phyloP scores from a whole-genome alignment of 371 early-diverging fungal genomes.

The Rozella allomycis region DNA sequence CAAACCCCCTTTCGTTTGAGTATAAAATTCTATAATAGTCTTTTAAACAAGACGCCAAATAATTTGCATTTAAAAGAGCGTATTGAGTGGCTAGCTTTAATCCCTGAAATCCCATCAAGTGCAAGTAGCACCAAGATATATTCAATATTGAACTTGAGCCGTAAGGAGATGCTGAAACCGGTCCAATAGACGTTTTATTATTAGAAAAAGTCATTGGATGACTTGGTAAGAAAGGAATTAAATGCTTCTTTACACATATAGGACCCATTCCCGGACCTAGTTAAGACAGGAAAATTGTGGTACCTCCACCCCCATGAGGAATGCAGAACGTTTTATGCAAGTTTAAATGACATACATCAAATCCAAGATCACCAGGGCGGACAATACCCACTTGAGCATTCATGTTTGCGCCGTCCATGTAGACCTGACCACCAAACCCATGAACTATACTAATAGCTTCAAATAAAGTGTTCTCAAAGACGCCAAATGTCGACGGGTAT shows the following conservation, averaged over 20 bases:
- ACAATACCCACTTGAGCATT: constrained; percentile 92
- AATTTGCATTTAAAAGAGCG: constrained; percentile 89
- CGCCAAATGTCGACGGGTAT: constrained; percentile 91
- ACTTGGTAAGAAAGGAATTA: constrained; percentile 76
- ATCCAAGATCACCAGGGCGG: constrained; percentile 84
- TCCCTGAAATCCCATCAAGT: constrained; percentile 81
- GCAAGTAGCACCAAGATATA: constrained; percentile 91
- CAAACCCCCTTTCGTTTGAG: constrained; percentile 74
- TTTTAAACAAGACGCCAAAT: constrained; percentile 72
- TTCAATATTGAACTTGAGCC: constrained; percentile 85
- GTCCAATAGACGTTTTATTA: constrained; percentile 54
- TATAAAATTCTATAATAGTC: constrained; percentile 69
- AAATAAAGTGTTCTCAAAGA: constrained; percentile 70
- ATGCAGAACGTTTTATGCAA: constrained; percentile 95
- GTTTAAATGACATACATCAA: constrained; percentile 95
- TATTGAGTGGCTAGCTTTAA: constrained; percentile 57
- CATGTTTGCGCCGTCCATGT: constrained; percentile 96
- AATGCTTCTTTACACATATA: constrained; percentile 67
- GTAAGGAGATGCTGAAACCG: constrained; percentile 86
- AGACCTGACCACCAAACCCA: constrained; percentile 80
- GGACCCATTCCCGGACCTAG: constrained; percentile 95
- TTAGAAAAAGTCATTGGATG: constrained; percentile 57
- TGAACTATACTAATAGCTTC: constrained; percentile 75
- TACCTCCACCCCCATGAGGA: constrained; percentile 96
- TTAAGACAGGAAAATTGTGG: too few relatives aligned